phyloP scores from a whole-genome alignment of 495 filamentous ascomycete species.

The Lineolata rhizophorae region DNA sequence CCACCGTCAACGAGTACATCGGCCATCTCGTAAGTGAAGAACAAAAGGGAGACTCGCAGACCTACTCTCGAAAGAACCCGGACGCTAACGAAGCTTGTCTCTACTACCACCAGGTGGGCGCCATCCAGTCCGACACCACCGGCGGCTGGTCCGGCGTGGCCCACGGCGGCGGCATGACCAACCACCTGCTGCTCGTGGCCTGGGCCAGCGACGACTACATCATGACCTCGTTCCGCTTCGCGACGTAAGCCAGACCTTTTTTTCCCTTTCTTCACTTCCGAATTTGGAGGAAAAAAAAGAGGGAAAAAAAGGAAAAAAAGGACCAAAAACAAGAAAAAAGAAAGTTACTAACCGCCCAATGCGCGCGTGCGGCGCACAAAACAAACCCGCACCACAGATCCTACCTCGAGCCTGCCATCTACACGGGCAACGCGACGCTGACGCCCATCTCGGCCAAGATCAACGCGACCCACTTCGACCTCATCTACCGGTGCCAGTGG shows the following conservation, averaged over 20 bases:
- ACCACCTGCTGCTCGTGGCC: constrained; percentile 32
- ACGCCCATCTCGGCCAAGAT: constrained; percentile 34
- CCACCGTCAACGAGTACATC: constrained; percentile 34
- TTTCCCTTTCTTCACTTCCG: not conserved
- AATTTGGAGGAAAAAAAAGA: not conserved
- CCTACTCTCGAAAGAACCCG: constrained; percentile 4
- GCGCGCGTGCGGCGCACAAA: too few relatives aligned
- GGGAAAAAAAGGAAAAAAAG: not conserved
- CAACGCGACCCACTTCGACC: constrained; percentile 28
- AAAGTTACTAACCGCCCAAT: constrained; percentile 29
- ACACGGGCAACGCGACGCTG: constrained; percentile 32
- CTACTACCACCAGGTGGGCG: constrained; percentile 1
- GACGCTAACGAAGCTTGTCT: constrained; percentile 9
- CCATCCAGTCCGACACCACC: constrained; percentile 4
- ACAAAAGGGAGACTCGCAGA: not conserved
- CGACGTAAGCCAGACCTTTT: constrained; percentile 19
- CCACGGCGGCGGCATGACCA: constrained; percentile 34
- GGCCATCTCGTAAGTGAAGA: constrained; percentile 20
- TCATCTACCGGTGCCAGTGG: constrained; percentile 39
- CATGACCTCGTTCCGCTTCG: constrained; percentile 32
- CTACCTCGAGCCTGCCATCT: constrained; percentile 32
- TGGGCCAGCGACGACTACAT: constrained; percentile 28
- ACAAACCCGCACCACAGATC: too few relatives aligned
- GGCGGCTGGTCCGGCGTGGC: constrained; percentile 35
- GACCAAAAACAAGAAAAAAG: constrained; percentile 3